These are phyloP conservation scores for Ganoderma meredithae DNA, from an alignment of 1,284 basidiomycete species.

Conservation along the genomic window DNA sequence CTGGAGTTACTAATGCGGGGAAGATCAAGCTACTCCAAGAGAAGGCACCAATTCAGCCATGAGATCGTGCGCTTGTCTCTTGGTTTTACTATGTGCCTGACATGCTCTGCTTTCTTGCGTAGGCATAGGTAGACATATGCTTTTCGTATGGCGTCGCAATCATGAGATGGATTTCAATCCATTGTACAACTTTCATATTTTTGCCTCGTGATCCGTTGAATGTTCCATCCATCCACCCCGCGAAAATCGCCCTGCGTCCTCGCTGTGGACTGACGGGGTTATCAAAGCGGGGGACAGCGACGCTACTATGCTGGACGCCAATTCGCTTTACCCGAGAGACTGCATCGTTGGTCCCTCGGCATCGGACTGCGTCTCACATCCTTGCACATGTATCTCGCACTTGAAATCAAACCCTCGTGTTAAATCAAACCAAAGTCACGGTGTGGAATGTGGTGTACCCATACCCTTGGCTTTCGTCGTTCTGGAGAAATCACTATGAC, in stretches of 20 bases:
- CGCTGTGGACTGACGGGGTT: conserved; percentile 1
- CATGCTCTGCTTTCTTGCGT: conserved; percentile 13
- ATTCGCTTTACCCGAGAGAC: neutral
- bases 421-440: neutral
- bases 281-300: conserved; percentile 11
- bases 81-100: conserved; percentile 38
- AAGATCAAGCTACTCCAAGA: conserved; percentile 24
- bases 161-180: neutral
- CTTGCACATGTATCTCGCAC: neutral
- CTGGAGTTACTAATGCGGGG: conserved; percentile 40
- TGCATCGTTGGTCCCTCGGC: neutral
- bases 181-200: neutral
- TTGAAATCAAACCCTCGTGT: neutral
- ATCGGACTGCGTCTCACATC: conserved; percentile 1
- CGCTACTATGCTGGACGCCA: neutral
- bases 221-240: neutral
- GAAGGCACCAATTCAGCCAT: conserved; percentile 34
- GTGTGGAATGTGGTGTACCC: too few species aligned
- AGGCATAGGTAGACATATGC: neutral
- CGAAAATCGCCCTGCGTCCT: conserved; percentile 7
- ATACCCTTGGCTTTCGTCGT: too few species aligned
- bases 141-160: neutral
- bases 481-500: too few species aligned
- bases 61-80: conserved; percentile 24
- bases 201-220: neutral